Evolutionary conservation across 106 monocot genomes (phyloP).

Genomic region (Narthecium ossifragum): DNA sequence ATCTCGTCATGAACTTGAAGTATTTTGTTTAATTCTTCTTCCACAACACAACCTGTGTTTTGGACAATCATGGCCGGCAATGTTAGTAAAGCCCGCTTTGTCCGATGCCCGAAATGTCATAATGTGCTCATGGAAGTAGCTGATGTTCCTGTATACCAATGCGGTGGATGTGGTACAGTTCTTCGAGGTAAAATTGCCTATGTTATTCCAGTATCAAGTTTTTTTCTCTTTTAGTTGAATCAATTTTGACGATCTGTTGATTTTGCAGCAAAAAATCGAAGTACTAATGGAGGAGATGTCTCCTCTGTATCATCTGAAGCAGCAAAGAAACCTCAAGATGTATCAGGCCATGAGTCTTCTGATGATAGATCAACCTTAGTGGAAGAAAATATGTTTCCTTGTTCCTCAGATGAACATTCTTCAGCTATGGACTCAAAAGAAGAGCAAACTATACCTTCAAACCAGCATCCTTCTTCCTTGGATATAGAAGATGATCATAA

Average conservation of each 20-base stretch:
- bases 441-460: neutral
- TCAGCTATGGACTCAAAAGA: neutral
- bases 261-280: slow-evolving; percentile 23
- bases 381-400: neutral
- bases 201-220: neutral
- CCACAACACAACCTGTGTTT: neutral
- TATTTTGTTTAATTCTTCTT: neutral
- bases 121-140: slow-evolving; percentile 39
- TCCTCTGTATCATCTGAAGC: neutral
- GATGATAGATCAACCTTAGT: neutral
- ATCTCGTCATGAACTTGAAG: neutral
- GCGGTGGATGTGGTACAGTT: slow-evolving; percentile 38
- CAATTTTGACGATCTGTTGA: neutral
- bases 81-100: slow-evolving; percentile 23
- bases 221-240: neutral
- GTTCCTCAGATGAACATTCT: neutral
- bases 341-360: neutral
- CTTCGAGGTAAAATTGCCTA: slow-evolving; percentile 29
- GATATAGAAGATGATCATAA: neutral
- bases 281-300: neutral
- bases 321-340: neutral
- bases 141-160: slow-evolving; percentile 37
- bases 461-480: neutral
- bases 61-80: slow-evolving; percentile 14
- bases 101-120: slow-evolving; percentile 60